Percentiles rank a stretch among this genome's conserved stretches.
phyloP scores from a whole-genome alignment of 108 stramenopile genomes.

The Conticribra guillardii region DNA sequence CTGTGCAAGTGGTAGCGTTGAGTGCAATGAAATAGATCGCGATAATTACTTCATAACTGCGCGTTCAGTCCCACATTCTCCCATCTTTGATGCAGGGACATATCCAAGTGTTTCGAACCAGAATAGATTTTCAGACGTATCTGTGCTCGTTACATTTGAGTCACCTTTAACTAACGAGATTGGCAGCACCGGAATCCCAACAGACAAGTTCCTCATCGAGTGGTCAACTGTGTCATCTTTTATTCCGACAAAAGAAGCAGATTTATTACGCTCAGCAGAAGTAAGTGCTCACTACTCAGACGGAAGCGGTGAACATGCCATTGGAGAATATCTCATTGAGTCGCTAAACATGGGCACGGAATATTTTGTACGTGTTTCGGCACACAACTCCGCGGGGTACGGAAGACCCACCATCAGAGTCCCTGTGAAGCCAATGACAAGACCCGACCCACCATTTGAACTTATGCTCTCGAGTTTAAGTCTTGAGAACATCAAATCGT shows the following conservation, averaged over 20 bases:
- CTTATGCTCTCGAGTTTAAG: constrained; percentile 42
- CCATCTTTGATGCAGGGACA: constrained; percentile 38
- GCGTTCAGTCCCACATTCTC: constrained; percentile 47
- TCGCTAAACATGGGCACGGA: constrained; percentile 63
- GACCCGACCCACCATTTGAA: constrained; percentile 56
- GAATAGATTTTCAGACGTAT: constrained; percentile 51
- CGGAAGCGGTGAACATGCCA: constrained; percentile 25
- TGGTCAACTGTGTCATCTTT: constrained; percentile 69
- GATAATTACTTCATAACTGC: constrained; percentile 38
- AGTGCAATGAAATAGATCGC: constrained; percentile 43
- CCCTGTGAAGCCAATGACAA: constrained; percentile 55
- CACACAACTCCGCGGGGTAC: constrained; percentile 70
- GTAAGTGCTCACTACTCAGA: constrained; percentile 39
- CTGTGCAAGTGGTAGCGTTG: constrained; percentile 37
- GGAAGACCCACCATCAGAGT: constrained; percentile 37
- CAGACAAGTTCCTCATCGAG: constrained; percentile 82
- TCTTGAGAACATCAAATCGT: constrained; percentile 22
- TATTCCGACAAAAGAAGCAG: constrained; percentile 3
- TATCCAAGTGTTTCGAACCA: constrained; percentile 39
- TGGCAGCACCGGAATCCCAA: constrained; percentile 54
- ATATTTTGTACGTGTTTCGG: constrained; percentile 72
- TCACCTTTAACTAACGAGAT: constrained; percentile 35
- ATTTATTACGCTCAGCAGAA: constrained; percentile 34
- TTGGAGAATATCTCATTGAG: constrained; percentile 53
- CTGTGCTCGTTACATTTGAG: constrained; percentile 41